These are phyloP conservation scores for Melastoma candidum DNA, from an alignment of 441 rosid species.

Conservation along the genomic window DNA sequence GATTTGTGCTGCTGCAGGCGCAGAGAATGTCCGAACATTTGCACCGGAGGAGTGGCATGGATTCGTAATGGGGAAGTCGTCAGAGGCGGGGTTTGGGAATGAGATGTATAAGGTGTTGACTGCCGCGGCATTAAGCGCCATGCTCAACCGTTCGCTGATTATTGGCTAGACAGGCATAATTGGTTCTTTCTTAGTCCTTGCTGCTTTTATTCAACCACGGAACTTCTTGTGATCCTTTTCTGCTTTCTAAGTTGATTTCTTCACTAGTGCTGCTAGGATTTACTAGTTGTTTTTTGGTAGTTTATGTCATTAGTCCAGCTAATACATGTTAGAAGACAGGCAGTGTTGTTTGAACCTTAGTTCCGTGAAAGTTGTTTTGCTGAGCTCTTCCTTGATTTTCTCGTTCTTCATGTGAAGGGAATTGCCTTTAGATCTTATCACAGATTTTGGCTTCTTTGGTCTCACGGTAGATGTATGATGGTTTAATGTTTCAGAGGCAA, in stretches of 20 bases:
- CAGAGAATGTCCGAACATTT: slow-evolving; percentile 49
- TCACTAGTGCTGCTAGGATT: too few species aligned
- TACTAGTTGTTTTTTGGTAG: too few species aligned
- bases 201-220: slow-evolving; percentile 15
- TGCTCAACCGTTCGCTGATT: slow-evolving; percentile 89
- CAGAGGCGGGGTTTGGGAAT: slow-evolving; percentile 96
- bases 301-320: too few species aligned
- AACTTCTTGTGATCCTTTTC: not conserved
- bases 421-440: too few species aligned
- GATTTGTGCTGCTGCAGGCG: slow-evolving; percentile 36
- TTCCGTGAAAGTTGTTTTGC: too few species aligned
- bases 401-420: too few species aligned
- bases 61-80: slow-evolving; percentile 77
- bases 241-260: not conserved
- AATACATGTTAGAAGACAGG: too few species aligned
- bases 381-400: too few species aligned
- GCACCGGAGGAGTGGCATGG: slow-evolving; percentile 72
- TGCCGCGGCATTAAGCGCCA: slow-evolving; percentile 70
- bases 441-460: too few species aligned
- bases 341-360: too few species aligned
- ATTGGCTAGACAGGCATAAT: slow-evolving; percentile 98
- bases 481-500: slow-evolving; percentile 48
- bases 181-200: slow-evolving; percentile 95
- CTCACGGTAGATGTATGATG: too few species aligned
- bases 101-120: slow-evolving; percentile 95